Evolutionary conservation across 306 rosid genomes (phyloP).

Genomic region (Sophora flavescens): DNA sequence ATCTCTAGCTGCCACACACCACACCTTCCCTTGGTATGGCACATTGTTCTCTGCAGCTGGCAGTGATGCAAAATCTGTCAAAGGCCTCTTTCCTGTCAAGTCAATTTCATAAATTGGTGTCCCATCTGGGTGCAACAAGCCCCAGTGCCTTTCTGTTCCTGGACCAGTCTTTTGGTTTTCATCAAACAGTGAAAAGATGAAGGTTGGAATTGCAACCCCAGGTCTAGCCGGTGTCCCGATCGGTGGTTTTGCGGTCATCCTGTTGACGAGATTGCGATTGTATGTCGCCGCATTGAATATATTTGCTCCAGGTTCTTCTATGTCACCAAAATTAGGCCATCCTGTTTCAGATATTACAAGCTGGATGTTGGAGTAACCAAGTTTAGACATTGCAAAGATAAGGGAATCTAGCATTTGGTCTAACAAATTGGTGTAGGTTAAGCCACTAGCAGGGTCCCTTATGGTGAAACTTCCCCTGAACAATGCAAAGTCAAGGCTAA

Average conservation of each 20-base stretch:
- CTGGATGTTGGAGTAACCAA: conserved; percentile 66
- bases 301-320: conserved; percentile 64
- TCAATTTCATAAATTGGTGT: conserved; percentile 69
- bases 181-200: conserved; percentile 73
- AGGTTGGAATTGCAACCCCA: conserved; percentile 63
- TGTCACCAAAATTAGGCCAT: conserved; percentile 75
- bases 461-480: conserved; percentile 44
- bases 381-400: conserved; percentile 75
- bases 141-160: conserved; percentile 86
- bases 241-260: conserved; percentile 60
- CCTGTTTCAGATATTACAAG: conserved; percentile 77
- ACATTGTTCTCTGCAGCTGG: conserved; percentile 47
- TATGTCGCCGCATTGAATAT: conserved; percentile 70
- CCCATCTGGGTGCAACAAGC: conserved; percentile 65
- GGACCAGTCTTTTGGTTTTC: conserved; percentile 75
- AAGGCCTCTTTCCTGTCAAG: conserved; percentile 51
- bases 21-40: conserved; percentile 50
- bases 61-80: conserved; percentile 41
- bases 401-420: conserved; percentile 91
- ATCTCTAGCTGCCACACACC: conserved; percentile 60
- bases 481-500: conserved; percentile 72
- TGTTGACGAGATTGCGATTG: conserved; percentile 65
- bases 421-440: conserved; percentile 71
- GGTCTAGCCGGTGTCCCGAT: conserved; percentile 80
- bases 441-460: conserved; percentile 58